Conservation (phyloP, 129 eudicot species). For the Cynara cardunculus region DNA sequence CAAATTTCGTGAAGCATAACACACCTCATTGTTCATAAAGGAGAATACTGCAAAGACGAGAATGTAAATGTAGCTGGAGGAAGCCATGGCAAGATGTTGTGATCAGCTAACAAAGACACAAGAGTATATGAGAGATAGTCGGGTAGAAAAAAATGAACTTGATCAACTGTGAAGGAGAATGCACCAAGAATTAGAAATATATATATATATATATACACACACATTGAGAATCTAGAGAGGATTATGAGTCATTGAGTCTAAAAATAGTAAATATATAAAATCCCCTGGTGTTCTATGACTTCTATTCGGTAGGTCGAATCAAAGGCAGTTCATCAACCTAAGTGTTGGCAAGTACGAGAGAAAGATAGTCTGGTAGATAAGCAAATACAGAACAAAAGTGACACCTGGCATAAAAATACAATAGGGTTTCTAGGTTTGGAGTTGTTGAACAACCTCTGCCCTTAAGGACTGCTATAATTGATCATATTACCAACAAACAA, state of each 20-base stretch:
- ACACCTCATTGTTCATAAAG: conserved; percentile 9
- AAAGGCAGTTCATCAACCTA: neutral
- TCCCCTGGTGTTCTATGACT: neutral
- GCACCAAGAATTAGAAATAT: too few relatives aligned
- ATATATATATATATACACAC: too few relatives aligned
- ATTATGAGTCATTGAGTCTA: neutral
- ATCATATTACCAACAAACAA: neutral
- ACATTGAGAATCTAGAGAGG: neutral
- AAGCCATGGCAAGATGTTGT: conserved; percentile 14
- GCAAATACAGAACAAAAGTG: neutral
- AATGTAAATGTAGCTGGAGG: conserved; percentile 6
- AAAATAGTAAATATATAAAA: neutral
- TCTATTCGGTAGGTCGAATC: conserved; percentile 7
- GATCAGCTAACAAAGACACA: neutral
- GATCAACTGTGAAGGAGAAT: neutral
- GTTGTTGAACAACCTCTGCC: conserved; percentile 9
- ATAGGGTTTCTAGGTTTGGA: neutral
- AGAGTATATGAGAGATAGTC: neutral
- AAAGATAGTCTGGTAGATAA: neutral
- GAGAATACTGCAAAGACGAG: conserved; percentile 1
- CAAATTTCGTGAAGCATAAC: conserved; percentile 26
- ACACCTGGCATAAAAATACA: neutral
- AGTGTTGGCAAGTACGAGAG: neutral
- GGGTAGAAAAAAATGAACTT: neutral
- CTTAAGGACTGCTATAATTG: neutral